Base-by-base conservation (phyloP, 2,329 filamentous ascomycete species). In the Zasmidium cellare region DNA sequence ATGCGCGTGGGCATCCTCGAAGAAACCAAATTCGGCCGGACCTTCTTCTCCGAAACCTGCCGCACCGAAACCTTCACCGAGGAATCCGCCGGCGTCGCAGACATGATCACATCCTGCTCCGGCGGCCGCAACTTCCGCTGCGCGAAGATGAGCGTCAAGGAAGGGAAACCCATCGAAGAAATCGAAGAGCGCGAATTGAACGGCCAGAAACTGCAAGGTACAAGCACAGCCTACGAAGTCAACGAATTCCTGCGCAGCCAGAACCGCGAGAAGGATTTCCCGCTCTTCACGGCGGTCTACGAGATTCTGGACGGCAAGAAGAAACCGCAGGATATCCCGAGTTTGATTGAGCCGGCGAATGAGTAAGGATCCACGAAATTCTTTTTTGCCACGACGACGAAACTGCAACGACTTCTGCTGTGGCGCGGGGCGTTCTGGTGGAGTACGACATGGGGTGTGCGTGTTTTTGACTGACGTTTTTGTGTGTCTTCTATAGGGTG, bases 1-100 rank as follows among this genome's bases (percentile, higher is more conserved):
- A 97, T 99, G 91, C 90, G 94, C 45, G 89, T 97, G 19, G 94
- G 94, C 7, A 85, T 99, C 47, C 83, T 97, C 67, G 94, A 99
- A 78, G 96, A 97, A 88, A 91, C 97, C 70, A 89, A 90, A 72
- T 99, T 99, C 67, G 93, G 93, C 64, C 91, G 92, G 75, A 86
- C 89, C 68, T 99, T 97, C 80, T 99, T 97, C 73, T 85, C 86
- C 18, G 84, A 92, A 69, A 90, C 89, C 1, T 88, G 94, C 23
- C 84, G 89, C 64, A 85, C 89, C 9, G 85, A 84, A 57, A 99
- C 94, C 0, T 97, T 99, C 74, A 97, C 93, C n/a, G 92, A 97
- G 72, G 91, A 97, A 74, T 96, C 90, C 67, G 92, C 91, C 22
- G 94, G 94, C 65, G 92, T 97, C 41, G 94, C 94, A 24, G 94